Conservation (phyloP, 2,329 filamentous ascomycete genomes). For the Bertia moriformis region DNA sequence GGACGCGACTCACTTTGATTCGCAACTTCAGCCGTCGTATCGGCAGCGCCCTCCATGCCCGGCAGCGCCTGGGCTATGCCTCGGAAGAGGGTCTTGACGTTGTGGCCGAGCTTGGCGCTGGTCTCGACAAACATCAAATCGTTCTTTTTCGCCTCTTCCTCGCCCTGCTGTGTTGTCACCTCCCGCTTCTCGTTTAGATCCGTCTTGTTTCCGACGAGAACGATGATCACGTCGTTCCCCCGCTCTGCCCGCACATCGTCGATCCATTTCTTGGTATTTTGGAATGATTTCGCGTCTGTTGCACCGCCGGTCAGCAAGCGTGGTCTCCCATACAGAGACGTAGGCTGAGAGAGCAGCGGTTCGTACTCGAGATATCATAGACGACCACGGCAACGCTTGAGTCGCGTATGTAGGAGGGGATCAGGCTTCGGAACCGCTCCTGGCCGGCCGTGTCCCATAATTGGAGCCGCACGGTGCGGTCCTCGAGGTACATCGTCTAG, state of each 20-base stretch:
- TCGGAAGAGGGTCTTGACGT: constrained; percentile 94
- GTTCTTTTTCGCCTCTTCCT: constrained; percentile 96
- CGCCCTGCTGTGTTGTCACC: constrained; percentile 88
- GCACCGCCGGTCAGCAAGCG: constrained; percentile 8
- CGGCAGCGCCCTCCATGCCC: constrained; percentile 82
- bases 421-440: constrained; percentile 90
- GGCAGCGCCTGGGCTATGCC: constrained; percentile 94
- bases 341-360: background rate
- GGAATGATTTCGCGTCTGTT: constrained; percentile 80
- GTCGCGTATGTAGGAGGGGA: constrained; percentile 96
- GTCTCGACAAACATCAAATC: constrained; percentile 99
- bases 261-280: constrained; percentile 98
- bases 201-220: constrained; percentile 97
- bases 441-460: constrained; percentile 98
- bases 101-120: constrained; percentile 91
- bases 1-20: constrained; percentile 57
- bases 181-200: constrained; percentile 97
- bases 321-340: constrained; percentile 1
- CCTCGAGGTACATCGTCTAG: constrained; percentile 98
- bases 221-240: constrained; percentile 97
- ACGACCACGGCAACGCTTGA: constrained; percentile 95
- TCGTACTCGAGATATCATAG: constrained; percentile 84
- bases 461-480: constrained; percentile 90
- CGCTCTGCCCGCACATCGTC: constrained; percentile 93
- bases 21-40: constrained; percentile 56